Conservation (phyloP, 805 yeast genomes). For the Starmerella potacharoeniae region DNA sequence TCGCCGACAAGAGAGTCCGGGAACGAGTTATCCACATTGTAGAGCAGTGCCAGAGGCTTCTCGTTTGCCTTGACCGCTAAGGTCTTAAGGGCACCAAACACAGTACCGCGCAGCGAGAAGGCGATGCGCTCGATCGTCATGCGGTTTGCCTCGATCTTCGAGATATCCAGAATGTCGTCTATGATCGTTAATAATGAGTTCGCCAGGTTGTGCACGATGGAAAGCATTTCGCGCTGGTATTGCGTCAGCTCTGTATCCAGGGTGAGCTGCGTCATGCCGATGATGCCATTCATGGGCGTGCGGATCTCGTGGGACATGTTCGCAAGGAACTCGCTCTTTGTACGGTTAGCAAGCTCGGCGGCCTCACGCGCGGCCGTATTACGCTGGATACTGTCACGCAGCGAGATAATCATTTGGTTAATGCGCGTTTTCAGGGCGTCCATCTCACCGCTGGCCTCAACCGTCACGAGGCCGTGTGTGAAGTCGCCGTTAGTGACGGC, state of each 20-base stretch:
- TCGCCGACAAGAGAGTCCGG: slow-evolving; percentile 82
- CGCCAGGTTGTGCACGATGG: slow-evolving; percentile 79
- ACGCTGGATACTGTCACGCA: slow-evolving; percentile 80
- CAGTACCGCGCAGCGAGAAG: slow-evolving; percentile 74
- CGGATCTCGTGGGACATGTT: slow-evolving; percentile 81
- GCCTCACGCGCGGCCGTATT: slow-evolving; percentile 92
- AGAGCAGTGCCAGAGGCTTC: slow-evolving; percentile 65
- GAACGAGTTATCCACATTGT: slow-evolving; percentile 75
- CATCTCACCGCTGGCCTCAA: slow-evolving; percentile 89
- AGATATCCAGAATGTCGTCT: slow-evolving; percentile 82
- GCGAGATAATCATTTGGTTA: slow-evolving; percentile 73
- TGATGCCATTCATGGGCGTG: slow-evolving; percentile 87
- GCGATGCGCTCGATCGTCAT: slow-evolving; percentile 89
- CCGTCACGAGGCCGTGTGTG: slow-evolving; percentile 70
- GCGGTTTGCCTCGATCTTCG: slow-evolving; percentile 85
- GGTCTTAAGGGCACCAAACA: slow-evolving; percentile 81
- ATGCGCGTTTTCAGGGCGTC: slow-evolving; percentile 43
- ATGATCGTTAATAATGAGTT: slow-evolving; percentile 75
- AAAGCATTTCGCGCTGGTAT: slow-evolving; percentile 82
- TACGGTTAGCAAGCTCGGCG: slow-evolving; percentile 79
- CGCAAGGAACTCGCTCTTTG: slow-evolving; percentile 82
- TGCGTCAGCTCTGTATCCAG: slow-evolving; percentile 81
- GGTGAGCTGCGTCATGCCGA: slow-evolving; percentile 85
- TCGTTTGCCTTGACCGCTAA: slow-evolving; percentile 83
- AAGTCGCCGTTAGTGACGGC: slow-evolving; percentile 93